Conservation (phyloP, 1,284 basidiomycete genomes). For the Ceratobasidium sp. region DNA sequence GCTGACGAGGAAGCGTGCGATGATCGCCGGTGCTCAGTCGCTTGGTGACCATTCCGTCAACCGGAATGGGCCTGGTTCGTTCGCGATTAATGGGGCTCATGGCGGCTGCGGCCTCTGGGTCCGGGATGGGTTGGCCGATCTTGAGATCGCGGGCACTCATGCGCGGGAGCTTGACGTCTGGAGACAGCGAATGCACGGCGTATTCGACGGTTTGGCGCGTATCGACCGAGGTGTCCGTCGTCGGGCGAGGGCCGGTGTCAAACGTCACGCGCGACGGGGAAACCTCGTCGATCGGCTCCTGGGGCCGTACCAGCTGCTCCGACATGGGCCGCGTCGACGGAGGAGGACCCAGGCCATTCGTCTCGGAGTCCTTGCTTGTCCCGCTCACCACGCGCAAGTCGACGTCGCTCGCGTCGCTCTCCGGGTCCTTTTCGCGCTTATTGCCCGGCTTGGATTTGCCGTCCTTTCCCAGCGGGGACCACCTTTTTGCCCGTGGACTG, state of each 20-base stretch:
- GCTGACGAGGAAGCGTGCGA: slow-evolving; percentile 73
- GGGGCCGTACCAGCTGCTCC: background rate
- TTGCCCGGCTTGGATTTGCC: slow-evolving; percentile 8
- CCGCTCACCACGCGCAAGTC: background rate
- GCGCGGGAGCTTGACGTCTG: slow-evolving; percentile 1
- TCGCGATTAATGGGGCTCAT: slow-evolving; percentile 75
- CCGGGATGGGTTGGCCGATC: slow-evolving; percentile 34
- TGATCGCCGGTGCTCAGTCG: slow-evolving; percentile 66
- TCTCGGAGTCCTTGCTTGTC: too few species aligned
- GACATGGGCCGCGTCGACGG: slow-evolving; percentile 1
- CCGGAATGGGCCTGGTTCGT: slow-evolving; percentile 66
- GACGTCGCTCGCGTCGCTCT: slow-evolving; percentile 2
- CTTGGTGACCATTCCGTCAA: slow-evolving; percentile 54
- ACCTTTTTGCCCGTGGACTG: too few species aligned
- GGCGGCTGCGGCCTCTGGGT: slow-evolving; percentile 67
- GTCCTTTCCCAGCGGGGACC: too few species aligned
- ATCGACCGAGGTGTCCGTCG: background rate
- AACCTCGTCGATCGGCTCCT: background rate
- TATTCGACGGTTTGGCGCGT: background rate
- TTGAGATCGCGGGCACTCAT: slow-evolving; percentile 13
- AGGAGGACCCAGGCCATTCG: background rate
- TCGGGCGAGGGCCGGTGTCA: background rate
- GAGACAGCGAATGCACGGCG: background rate
- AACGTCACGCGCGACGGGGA: background rate
- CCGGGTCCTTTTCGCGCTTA: background rate